phyloP scores from a whole-genome alignment of 768 basidiomycete species.

The Crassisporium funariophilum region DNA sequence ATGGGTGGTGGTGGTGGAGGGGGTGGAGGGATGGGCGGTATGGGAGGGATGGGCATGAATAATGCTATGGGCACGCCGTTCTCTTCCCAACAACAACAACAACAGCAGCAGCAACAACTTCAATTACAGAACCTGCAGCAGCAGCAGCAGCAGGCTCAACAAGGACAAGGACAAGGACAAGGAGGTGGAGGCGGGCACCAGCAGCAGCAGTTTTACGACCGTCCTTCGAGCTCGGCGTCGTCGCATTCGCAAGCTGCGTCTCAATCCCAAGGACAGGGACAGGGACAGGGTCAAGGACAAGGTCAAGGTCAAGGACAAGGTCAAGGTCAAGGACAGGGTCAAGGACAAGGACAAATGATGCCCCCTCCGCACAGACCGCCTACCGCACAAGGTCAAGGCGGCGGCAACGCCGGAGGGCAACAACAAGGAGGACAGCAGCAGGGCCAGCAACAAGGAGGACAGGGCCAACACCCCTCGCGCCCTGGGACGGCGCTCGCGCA shows the following conservation, averaged over 20 bases:
- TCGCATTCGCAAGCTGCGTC: constrained; percentile 24
- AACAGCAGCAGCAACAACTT: constrained; percentile 6
- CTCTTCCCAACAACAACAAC: neutral
- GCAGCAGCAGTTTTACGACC: constrained; percentile 16
- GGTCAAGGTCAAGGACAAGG: no score
- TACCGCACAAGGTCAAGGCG: constrained; percentile 20
- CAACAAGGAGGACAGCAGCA: no score
- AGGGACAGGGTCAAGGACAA: no score
- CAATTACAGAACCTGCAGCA: no score
- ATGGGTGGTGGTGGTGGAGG: constrained; percentile 10
- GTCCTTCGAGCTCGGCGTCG: constrained; percentile 28
- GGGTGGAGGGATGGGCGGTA: constrained; percentile 1
- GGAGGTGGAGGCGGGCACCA: constrained; percentile 7
- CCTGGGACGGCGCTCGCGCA: constrained; percentile 33
- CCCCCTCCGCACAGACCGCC: constrained; percentile 33
- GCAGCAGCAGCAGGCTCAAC: constrained; percentile 3
- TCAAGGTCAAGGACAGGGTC: no score
- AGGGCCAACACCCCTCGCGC: constrained; percentile 19
- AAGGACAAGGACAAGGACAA: neutral
- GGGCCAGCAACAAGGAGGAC: constrained; percentile 15
- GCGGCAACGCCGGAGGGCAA: no score
- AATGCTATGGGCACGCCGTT: neutral
- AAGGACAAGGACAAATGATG: constrained; percentile 28
- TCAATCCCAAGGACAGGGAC: no score
- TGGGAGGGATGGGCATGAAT: neutral